Evolutionary conservation across 805 yeast species (phyloP).

Genomic region (Saturnispora serradocipensis): DNA sequence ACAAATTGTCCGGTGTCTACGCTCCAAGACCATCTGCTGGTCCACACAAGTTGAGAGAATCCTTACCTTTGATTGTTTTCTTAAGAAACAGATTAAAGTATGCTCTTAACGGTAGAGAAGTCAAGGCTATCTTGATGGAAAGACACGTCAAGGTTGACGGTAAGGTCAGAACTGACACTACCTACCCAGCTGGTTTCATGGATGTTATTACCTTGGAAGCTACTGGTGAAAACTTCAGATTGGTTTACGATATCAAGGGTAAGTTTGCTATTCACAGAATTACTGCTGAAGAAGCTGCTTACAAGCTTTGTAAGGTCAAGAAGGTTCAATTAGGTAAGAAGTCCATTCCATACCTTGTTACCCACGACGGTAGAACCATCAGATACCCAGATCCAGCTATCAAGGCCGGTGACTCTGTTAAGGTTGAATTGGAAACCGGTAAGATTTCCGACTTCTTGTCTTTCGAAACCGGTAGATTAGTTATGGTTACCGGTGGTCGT

Average conservation of each 20-base stretch:
- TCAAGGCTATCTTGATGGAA: slow-evolving; percentile 96
- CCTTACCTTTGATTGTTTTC: slow-evolving; percentile 93
- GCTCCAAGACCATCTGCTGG: slow-evolving; percentile 99
- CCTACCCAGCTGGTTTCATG: slow-evolving; percentile 99
- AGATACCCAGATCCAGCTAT: slow-evolving; percentile 98
- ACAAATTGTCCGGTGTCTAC: slow-evolving; percentile 98
- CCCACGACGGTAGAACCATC: slow-evolving; percentile 99
- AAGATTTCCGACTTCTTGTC: slow-evolving; percentile 83
- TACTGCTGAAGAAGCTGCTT: slow-evolving; percentile 96
- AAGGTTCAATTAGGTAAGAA: slow-evolving; percentile 97
- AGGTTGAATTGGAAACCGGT: slow-evolving; percentile 93
- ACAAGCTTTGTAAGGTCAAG: slow-evolving; percentile 98
- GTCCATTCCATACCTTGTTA: slow-evolving; percentile 96
- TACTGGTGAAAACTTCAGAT: slow-evolving; percentile 99
- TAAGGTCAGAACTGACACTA: slow-evolving; percentile 97
- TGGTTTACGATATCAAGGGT: slow-evolving; percentile 97
- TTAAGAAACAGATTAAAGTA: slow-evolving; percentile 98
- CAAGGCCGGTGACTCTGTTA: slow-evolving; percentile 96
- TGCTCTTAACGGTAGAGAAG: slow-evolving; percentile 98
- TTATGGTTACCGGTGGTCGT: slow-evolving; percentile 96
- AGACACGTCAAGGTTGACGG: slow-evolving; percentile 98
- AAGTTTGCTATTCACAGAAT: slow-evolving; percentile 99
- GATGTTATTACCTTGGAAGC: slow-evolving; percentile 96
- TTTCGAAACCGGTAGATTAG: slow-evolving; percentile 88
- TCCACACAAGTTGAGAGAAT: slow-evolving; percentile 99